Evolutionary conservation across 2,329 filamentous ascomycete genomes (phyloP).

Genomic region (Colletotrichum sp.): DNA sequence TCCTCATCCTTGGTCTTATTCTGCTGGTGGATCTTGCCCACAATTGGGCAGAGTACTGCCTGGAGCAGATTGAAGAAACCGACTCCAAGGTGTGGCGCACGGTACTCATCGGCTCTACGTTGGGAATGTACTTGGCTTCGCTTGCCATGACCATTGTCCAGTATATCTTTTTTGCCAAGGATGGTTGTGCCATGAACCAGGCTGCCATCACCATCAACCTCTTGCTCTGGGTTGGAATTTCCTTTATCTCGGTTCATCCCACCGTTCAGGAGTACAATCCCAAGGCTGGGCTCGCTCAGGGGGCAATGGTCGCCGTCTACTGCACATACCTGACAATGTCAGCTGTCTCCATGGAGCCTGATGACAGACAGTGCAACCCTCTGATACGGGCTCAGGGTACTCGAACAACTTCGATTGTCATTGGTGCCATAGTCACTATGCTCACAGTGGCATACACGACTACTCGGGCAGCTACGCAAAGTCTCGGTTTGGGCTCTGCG

Average conservation of each 20-base stretch:
- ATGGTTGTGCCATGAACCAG: slow-evolving; percentile 93
- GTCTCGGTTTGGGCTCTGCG: slow-evolving; percentile 69
- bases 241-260: slow-evolving; percentile 87
- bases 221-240: slow-evolving; percentile 80
- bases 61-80: slow-evolving; percentile 88
- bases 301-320: slow-evolving; percentile 96
- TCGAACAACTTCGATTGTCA: slow-evolving; percentile 85
- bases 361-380: slow-evolving; percentile 92
- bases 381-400: slow-evolving; percentile 85
- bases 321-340: slow-evolving; percentile 99
- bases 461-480: slow-evolving; percentile 92
- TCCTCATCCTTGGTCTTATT: slow-evolving; percentile 90
- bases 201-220: slow-evolving; percentile 94
- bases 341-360: slow-evolving; percentile 97
- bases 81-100: slow-evolving; percentile 86
- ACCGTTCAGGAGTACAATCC: slow-evolving; percentile 90
- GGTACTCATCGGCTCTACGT: slow-evolving; percentile 87
- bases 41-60: slow-evolving; percentile 95
- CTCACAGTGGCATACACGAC: slow-evolving; percentile 97
- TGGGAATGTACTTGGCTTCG: slow-evolving; percentile 91
- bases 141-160: slow-evolving; percentile 95
- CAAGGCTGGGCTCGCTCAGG: slow-evolving; percentile 93
- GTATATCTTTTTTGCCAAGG: slow-evolving; percentile 92
- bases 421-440: slow-evolving; percentile 96
- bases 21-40: slow-evolving; percentile 94